Evolutionary conservation across 768 basidiomycete species (phyloP).

Genomic region (Naganishia vaughanmartiniae): DNA sequence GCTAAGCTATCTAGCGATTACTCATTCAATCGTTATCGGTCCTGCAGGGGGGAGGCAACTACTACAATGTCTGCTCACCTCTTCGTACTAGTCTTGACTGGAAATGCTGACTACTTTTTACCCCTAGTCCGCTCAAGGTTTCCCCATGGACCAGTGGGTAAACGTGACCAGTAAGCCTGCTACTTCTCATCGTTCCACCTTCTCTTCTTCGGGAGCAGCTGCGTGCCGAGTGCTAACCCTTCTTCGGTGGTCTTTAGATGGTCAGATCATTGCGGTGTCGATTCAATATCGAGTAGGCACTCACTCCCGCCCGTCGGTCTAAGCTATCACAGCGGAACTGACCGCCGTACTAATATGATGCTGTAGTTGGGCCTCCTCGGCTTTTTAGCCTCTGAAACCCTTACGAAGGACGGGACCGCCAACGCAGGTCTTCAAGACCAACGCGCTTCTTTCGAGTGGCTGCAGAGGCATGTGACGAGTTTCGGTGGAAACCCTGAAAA

Average conservation of each 20-base stretch:
- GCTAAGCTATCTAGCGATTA: neutral
- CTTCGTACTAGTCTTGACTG: neutral
- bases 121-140: constrained; percentile 56
- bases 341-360: neutral
- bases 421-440: constrained; percentile 56
- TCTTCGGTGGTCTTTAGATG: constrained; percentile 8
- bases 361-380: constrained; percentile 37
- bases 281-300: constrained; percentile 37
- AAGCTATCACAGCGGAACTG: neutral
- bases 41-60: constrained; percentile 8
- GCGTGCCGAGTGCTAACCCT: neutral
- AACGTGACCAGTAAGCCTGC: constrained; percentile 36
- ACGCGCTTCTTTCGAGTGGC: constrained; percentile 55
- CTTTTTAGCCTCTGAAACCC: constrained; percentile 49
- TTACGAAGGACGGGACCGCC: constrained; percentile 54
- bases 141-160: constrained; percentile 59
- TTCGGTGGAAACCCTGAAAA: constrained; percentile 41
- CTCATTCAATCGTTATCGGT: neutral
- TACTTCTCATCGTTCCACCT: neutral
- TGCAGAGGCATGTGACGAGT: constrained; percentile 52
- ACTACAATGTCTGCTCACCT: neutral
- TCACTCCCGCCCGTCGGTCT: no score
- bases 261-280: constrained; percentile 39
- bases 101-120: neutral
- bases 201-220: neutral